Percentiles rank a stretch among this genome's conserved stretches.
Conservation (phyloP, 345 rosid genomes). For the Murraya paniculata region DNA sequence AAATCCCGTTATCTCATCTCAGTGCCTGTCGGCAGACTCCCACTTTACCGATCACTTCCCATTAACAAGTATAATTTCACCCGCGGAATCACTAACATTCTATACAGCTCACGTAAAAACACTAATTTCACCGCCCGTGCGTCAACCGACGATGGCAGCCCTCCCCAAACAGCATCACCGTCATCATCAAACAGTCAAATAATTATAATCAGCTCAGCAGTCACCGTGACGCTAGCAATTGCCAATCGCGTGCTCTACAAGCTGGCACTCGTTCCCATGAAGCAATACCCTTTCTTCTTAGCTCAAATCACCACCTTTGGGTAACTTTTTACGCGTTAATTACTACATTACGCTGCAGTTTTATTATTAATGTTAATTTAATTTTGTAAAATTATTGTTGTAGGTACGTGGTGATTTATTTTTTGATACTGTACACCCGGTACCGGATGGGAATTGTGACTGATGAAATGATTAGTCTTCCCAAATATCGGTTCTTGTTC, state of each 20-base stretch:
- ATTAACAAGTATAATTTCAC: slow-evolving; percentile 3
- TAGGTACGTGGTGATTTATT: slow-evolving; percentile 76
- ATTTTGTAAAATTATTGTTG: neutral
- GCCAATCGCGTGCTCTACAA: slow-evolving; percentile 92
- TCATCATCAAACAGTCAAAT: slow-evolving; percentile 22
- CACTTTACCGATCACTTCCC: neutral
- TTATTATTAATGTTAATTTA: neutral
- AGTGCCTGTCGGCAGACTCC: neutral
- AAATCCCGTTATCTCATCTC: slow-evolving; percentile 5
- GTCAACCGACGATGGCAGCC: slow-evolving; percentile 10
- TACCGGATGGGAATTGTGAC: slow-evolving; percentile 68
- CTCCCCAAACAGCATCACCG: neutral
- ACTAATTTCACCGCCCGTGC: slow-evolving; percentile 31
- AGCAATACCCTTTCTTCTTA: slow-evolving; percentile 75
- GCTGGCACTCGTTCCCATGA: slow-evolving; percentile 95
- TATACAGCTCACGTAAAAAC: slow-evolving; percentile 9
- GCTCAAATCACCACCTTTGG: slow-evolving; percentile 90
- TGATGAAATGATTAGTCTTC: slow-evolving; percentile 64
- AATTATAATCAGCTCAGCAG: slow-evolving; percentile 40
- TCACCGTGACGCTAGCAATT: slow-evolving; percentile 50
- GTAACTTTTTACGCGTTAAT: slow-evolving; percentile 21
- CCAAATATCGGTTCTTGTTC: slow-evolving; percentile 62
- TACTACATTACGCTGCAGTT: neutral
- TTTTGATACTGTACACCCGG: slow-evolving; percentile 52
- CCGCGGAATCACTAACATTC: slow-evolving; percentile 1